Percentiles rank a stretch among this genome's conserved stretches.
Conservation (phyloP, 2,329 filamentous ascomycete genomes). For the Neofusicoccum ribis region DNA sequence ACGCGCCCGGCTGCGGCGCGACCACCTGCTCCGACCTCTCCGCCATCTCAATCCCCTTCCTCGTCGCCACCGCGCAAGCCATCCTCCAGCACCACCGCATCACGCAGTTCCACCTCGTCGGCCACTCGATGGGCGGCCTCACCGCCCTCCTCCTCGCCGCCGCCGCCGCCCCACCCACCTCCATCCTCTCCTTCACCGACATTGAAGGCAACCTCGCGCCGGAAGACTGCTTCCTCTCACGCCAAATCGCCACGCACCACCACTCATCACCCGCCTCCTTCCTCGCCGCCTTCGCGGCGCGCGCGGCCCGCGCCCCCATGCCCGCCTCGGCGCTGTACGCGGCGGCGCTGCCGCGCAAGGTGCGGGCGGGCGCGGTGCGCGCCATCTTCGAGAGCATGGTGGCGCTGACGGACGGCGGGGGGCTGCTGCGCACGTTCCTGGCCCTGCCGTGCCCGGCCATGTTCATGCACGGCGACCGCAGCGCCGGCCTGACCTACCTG, state of each 20-base stretch:
- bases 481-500: slow-evolving; percentile 10
- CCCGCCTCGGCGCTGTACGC: slow-evolving; percentile 9
- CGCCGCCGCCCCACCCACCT: not conserved
- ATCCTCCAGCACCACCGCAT: slow-evolving; percentile 23
- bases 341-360: slow-evolving; percentile 15
- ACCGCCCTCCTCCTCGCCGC: slow-evolving; percentile 25
- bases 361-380: slow-evolving; percentile 23
- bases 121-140: slow-evolving; percentile 32
- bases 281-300: slow-evolving; percentile 20
- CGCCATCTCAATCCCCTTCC: slow-evolving; percentile 24
- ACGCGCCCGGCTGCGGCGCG: slow-evolving; percentile 28
- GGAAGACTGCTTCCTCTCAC: slow-evolving; percentile 30
- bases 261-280: slow-evolving; percentile 1
- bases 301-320: slow-evolving; percentile 17
- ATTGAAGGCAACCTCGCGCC: slow-evolving; percentile 32
- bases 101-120: slow-evolving; percentile 27
- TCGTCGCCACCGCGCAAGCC: slow-evolving; percentile 19
- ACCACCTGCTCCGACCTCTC: slow-evolving; percentile 23
- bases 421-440: slow-evolving; percentile 24
- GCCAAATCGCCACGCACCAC: slow-evolving; percentile 24
- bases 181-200: slow-evolving; percentile 25
- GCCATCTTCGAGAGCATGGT: slow-evolving; percentile 31
- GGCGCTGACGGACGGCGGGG: slow-evolving; percentile 23
- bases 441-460: slow-evolving; percentile 22
- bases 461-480: slow-evolving; percentile 21